These are phyloP conservation scores for Phytophthora capsici DNA, from an alignment of 352 stramenopile species.

Conservation along the genomic window DNA sequence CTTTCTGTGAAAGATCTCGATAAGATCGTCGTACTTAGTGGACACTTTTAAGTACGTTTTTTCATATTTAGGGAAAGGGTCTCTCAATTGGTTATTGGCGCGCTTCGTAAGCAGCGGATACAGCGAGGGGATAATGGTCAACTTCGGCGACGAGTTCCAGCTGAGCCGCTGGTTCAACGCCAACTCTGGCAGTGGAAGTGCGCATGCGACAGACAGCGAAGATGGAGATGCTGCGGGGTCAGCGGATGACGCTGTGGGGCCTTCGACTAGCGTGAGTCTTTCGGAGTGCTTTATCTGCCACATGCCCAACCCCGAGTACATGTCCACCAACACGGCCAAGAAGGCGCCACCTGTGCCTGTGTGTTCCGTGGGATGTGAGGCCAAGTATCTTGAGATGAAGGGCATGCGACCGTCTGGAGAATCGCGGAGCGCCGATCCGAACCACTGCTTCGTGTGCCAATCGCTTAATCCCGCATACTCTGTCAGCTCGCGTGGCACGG, in stretches of 20 bases:
- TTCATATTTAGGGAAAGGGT: too few species aligned
- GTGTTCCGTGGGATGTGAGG: constrained; percentile 61
- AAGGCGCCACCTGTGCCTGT: constrained; percentile 63
- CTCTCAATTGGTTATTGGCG: constrained; percentile 38
- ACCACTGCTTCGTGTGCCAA: constrained; percentile 72
- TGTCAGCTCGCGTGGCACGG: constrained; percentile 58
- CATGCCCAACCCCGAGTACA: constrained; percentile 66
- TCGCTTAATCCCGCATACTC: constrained; percentile 67
- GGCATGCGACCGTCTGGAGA: constrained; percentile 47
- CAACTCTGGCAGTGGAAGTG: constrained; percentile 34
- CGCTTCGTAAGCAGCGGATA: constrained; percentile 2
- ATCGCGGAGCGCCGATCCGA: constrained; percentile 28
- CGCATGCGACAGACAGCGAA: constrained; percentile 49
- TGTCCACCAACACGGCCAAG: constrained; percentile 67
- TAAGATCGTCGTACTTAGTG: constrained; percentile 47
- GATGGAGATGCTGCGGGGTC: constrained; percentile 41
- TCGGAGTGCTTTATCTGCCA: constrained; percentile 65
- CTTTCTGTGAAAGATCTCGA: constrained; percentile 24
- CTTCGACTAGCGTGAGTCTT: constrained; percentile 28
- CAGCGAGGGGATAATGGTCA: constrained; percentile 25
- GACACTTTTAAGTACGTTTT: neutral
- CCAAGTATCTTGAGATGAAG: constrained; percentile 63
- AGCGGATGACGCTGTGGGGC: constrained; percentile 25
- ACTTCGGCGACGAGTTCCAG: constrained; percentile 72
- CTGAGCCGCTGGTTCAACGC: constrained; percentile 81